Base-by-base conservation (phyloP, 257 asterid genomes). In the Solanum sejunctum region DNA sequence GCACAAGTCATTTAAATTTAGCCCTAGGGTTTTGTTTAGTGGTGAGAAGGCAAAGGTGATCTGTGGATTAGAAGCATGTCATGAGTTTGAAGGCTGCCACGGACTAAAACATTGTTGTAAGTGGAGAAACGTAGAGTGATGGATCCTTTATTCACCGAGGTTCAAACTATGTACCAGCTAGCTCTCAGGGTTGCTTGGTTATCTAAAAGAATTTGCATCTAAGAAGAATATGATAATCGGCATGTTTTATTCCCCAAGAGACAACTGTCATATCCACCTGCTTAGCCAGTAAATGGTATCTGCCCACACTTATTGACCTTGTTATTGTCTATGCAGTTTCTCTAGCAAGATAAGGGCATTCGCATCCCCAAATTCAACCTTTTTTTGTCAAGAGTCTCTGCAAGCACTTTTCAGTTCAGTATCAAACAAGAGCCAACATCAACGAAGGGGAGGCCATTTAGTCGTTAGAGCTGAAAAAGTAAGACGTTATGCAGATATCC, bases 381-480 rank as follows among this genome's bases (percentile, higher is more conserved):
- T 97, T 77, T 87, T 90, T 84, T 86, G 92, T 87, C 94, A 86
- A 90, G 93, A 92, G 83, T 91, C 97, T 45, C 78, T 88, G 77
- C 88, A 87, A 87, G 88, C 87, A n/a, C 90, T 95, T 85, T 91
- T 90, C 88, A 87, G 86, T 85, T 90, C 94, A 32, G 88, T 87
- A 61, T 83, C 92, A 63, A 82, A 26, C 90, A 89, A 67, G 52
- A 89, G 51, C 85, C 80, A 89, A 61, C 85, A 89, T 73, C 94
- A 78, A 84, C 89, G 89, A 57, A 94, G 97, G 87, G 94, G 95
- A 73, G 71, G 91, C 83, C 89, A 91, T 21, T 88, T 97, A 77
- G 84, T 92, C 80, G 97, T 94, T 90, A 94, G 99, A 91, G 98
- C 99, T 84, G 95, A 90, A 28, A 89, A 86, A 79, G 99, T 97